Evolutionary conservation across 2,329 filamentous ascomycete genomes (phyloP).

Genomic region (Coccinonectria pachysandricola): DNA sequence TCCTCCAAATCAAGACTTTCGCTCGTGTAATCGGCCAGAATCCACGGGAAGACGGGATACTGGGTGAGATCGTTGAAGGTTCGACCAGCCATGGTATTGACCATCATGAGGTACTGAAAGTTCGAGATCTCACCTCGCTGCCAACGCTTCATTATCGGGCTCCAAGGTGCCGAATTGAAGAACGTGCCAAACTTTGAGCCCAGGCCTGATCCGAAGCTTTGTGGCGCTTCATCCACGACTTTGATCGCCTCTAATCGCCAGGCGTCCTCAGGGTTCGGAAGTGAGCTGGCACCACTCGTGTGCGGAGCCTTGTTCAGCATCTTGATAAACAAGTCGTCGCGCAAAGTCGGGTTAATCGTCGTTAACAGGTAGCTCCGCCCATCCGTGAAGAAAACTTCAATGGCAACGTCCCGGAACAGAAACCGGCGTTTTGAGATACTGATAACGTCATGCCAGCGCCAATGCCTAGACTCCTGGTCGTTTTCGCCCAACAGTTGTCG

Average conservation of each 20-base stretch:
- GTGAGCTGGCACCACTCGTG: slow-evolving; percentile 56
- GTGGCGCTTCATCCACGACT: slow-evolving; percentile 47
- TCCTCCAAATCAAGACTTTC: slow-evolving; percentile 81
- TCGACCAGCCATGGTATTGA: slow-evolving; percentile 93
- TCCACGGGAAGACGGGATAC: slow-evolving; percentile 97
- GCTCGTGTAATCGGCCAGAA: slow-evolving; percentile 90
- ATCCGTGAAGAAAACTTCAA: slow-evolving; percentile 97
- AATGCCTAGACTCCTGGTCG: slow-evolving; percentile 78
- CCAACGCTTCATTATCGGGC: slow-evolving; percentile 82
- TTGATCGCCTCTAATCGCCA: slow-evolving; percentile 86
- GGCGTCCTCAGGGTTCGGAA: slow-evolving; percentile 72
- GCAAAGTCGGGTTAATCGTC: slow-evolving; percentile 58
- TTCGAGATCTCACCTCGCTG: slow-evolving; percentile 92
- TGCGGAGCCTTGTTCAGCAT: slow-evolving; percentile 73
- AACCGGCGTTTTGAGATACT: slow-evolving; percentile 95
- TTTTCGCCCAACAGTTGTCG: slow-evolving; percentile 41
- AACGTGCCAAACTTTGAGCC: slow-evolving; percentile 87
- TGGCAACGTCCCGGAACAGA: slow-evolving; percentile 85
- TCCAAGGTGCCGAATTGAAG: slow-evolving; percentile 73
- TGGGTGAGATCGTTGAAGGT: slow-evolving; percentile 98
- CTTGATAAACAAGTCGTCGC: slow-evolving; percentile 73
- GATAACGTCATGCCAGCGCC: slow-evolving; percentile 90
- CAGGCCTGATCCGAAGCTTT: slow-evolving; percentile 64
- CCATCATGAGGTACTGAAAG: slow-evolving; percentile 96
- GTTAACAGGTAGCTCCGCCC: slow-evolving; percentile 91